phyloP scores from a whole-genome alignment of 2,329 filamentous ascomycete genomes.

The Trichoderma simmonsii region DNA sequence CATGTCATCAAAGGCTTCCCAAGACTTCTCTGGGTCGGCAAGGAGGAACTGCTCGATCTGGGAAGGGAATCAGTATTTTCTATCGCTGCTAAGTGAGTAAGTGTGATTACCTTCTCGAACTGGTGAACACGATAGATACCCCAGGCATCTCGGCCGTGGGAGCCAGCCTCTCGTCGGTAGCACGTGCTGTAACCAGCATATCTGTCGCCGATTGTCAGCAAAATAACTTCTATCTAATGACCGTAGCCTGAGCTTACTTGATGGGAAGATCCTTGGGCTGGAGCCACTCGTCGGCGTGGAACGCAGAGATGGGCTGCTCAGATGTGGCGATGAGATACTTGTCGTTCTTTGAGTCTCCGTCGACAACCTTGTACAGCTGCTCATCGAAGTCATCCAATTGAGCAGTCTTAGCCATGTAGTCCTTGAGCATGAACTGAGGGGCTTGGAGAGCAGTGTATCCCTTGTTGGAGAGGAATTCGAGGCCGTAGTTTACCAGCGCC shows the following conservation, averaged over 20 bases:
- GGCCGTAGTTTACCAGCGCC: conserved; percentile 90
- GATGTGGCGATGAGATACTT: conserved; percentile 79
- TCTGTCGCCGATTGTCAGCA: conserved; percentile 57
- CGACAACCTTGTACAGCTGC: conserved; percentile 94
- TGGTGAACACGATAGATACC: conserved; percentile 97
- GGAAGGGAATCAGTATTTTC: neutral
- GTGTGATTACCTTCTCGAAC: conserved; percentile 74
- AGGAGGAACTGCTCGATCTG: conserved; percentile 73
- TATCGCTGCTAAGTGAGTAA: neutral
- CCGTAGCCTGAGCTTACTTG: conserved; percentile 50
- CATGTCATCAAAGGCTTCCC: conserved; percentile 93
- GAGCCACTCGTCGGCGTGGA: conserved; percentile 94
- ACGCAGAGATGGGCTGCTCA: conserved; percentile 90
- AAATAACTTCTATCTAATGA: neutral
- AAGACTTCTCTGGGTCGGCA: conserved; percentile 84
- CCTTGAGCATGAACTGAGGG: conserved; percentile 90
- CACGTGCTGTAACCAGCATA: conserved; percentile 91
- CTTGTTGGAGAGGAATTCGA: conserved; percentile 79
- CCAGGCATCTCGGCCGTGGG: conserved; percentile 86
- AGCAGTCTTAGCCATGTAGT: conserved; percentile 96
- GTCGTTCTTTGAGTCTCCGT: conserved; percentile 81
- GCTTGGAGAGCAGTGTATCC: conserved; percentile 82
- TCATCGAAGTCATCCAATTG: conserved; percentile 97
- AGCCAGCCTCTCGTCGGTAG: conserved; percentile 92
- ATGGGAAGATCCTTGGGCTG: conserved; percentile 80